Evolutionary conservation across 345 rosid genomes (phyloP), one percentile per base, ranked within the genome.

Genomic region (Mercurialis annua): DNA sequence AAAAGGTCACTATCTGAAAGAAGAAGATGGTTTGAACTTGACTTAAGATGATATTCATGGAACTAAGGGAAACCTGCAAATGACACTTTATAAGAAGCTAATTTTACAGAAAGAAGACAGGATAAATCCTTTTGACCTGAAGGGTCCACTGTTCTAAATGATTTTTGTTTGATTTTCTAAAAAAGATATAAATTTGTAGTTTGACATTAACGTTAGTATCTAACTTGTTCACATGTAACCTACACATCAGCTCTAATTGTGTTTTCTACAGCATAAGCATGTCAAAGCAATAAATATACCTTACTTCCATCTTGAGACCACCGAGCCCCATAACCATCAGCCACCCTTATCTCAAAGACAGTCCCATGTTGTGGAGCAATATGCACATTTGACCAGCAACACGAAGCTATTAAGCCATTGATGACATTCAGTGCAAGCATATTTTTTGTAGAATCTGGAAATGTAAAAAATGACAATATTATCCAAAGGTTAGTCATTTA

Each of bases 231-330:
- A n/a, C n/a, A n/a, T n/a, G n/a, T n/a, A n/a, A n/a, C n/a, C n/a
- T n/a, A n/a, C n/a, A n/a, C n/a, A n/a, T n/a, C n/a, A n/a, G n/a
- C n/a, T n/a, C n/a, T n/a, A 18, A 7, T 40, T 26, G 15, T 34
- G 29, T 42, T 27, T 26, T 15, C 33, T 62, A 62, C 4, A 44
- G 6, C 31, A 46, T 54, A 59, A 59, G 40, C 30, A 72, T 36
- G 42, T 50, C 17, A 14, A 58, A 29, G 23, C 33, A 51, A 47
- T 9, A 30, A 27, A 62, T 57, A 62, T 83, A 89, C 98, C 89
- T 86, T 81, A 34, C 78, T 72, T 64, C 96, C 90, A 78, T 89
- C 92, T 59, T 48, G 69, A 20, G 92, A 86, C 92, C 94, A 92
- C 55, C 88, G 79, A 42, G 87, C 94, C 61, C 92, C 94, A 51